A percentile compares a stretch with the other conserved stretches of the same genome.
Evolutionary conservation across 1,284 basidiomycete genomes (phyloP).

Genomic region (Anthracocystis setariae): DNA sequence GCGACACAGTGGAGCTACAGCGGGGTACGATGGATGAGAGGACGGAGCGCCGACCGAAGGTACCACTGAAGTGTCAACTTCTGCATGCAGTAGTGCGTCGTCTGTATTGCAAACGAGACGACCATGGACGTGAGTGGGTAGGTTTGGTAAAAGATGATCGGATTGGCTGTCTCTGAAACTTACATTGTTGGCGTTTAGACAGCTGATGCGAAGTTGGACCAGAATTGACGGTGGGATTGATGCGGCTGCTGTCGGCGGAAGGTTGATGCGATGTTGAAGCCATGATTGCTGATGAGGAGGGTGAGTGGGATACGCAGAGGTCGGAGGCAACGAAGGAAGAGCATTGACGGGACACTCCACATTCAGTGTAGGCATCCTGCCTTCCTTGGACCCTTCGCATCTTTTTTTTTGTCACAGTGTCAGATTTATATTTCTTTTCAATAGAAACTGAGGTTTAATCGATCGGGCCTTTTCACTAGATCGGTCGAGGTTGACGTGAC

Average conservation of each 20-base stretch:
- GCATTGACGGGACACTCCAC: too few species aligned
- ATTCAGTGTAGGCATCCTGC: too few species aligned
- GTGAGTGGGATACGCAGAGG: too few species aligned
- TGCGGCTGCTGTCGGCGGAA: neutral
- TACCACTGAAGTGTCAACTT: constrained; percentile 10
- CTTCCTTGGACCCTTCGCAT: too few species aligned
- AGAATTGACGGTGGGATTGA: constrained; percentile 1
- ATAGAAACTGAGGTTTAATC: too few species aligned
- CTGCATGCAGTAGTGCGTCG: constrained; percentile 27
- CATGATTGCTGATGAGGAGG: too few species aligned
- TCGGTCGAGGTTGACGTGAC: too few species aligned
- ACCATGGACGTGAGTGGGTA: neutral
- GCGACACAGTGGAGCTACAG: constrained; percentile 35
- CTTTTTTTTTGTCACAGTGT: too few species aligned
- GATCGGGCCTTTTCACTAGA: too few species aligned
- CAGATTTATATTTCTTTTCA: too few species aligned
- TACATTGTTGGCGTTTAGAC: constrained; percentile 40
- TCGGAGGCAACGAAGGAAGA: too few species aligned
- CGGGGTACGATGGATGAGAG: constrained; percentile 38
- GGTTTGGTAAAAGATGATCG: neutral
- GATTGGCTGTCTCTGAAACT: neutral
- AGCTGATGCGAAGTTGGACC: constrained; percentile 29
- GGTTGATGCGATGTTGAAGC: neutral
- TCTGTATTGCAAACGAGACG: constrained; percentile 9
- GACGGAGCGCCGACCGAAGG: constrained; percentile 12